Percentiles rank a stretch among this genome's conserved stretches.
These are phyloP conservation scores for Microsporum ferrugineum DNA, from an alignment of 2,329 filamentous ascomycete species.

Conservation along the genomic window DNA sequence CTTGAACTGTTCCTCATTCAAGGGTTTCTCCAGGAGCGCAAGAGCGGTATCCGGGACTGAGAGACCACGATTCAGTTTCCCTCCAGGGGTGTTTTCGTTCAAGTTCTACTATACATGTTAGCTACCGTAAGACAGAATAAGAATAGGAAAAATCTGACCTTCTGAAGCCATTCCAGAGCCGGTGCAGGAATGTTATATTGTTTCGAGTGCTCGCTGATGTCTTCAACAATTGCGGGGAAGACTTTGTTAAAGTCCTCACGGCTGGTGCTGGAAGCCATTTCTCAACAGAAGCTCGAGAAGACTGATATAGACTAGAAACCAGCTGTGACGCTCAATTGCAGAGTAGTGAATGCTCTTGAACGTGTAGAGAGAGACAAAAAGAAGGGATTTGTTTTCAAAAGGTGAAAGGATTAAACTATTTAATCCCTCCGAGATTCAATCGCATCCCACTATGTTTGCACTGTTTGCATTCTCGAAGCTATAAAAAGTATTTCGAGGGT, in stretches of 20 bases:
- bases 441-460: conserved; percentile 18
- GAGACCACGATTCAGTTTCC: conserved; percentile 98
- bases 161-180: conserved; percentile 76
- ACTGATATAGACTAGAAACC: neutral
- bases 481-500: neutral
- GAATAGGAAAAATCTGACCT: conserved; percentile 41
- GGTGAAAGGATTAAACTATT: no score
- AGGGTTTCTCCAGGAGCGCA: conserved; percentile 13
- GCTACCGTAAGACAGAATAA: neutral
- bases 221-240: conserved; percentile 75
- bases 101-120: conserved; percentile 49
- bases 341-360: neutral
- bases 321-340: neutral
- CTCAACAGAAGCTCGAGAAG: neutral
- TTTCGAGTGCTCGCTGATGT: conserved; percentile 65
- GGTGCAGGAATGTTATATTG: conserved; percentile 72
- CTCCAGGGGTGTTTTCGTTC: conserved; percentile 76
- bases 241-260: conserved; percentile 70
- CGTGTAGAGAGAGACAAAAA: neutral
- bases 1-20: conserved; percentile 66
- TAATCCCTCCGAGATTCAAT: neutral
- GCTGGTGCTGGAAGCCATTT: conserved; percentile 61
- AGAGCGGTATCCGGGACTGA: conserved; percentile 39
- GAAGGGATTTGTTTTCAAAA: neutral
- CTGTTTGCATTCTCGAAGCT: conserved; percentile 17